Evolutionary conservation across 805 yeast genomes (phyloP), one percentile per base, ranked within the genome.

Genomic region (Starmerella khaoyaiensis): DNA sequence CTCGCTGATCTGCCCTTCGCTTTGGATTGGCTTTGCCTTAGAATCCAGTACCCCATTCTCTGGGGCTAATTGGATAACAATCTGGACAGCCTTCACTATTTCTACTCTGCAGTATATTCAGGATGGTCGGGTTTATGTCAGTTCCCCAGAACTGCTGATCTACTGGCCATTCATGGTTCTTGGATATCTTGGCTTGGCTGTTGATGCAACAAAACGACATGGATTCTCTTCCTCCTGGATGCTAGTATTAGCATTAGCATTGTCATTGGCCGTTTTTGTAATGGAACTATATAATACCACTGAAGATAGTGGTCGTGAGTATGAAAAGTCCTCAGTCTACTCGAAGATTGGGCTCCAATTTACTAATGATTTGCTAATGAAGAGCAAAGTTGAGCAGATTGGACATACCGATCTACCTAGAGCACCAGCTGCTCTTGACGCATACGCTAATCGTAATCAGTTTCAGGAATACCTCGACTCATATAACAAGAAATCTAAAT

Each of bases 111-210:
- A 46, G n/a, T 24, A 18, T 26, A 41, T 44, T 11, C 50, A 51
- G 35, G 55, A 51, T 23, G 54, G 55, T 28, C 47, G 53, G 11
- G 52, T 50, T 1, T 28, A 28, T 15, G 54, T 51, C 1, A 38
- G 46, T 35, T 27, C 45, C 15, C 24, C 47, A 11, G 52, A 48
- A 18, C 17, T 48, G 2, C 43, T 50, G 8, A 32, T 47, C 9
- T 51, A 45, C 42, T 50, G 53, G 52, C 26, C 37, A 9, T 38
- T 35, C 3, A 33, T 43, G 36, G 23, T 39, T 10, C 30, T 38
- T 6, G 41, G 41, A 10, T 37, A 46, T n/a, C 8, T 28, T 10
- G 23, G 44, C 8, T 25, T 33, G 9, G 46, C 50, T 2, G 17
- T 50, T 1, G 45, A 49, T 24, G 45, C 40, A n/a, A n/a, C n/a